Evolutionary conservation across 2,329 filamentous ascomycete species (phyloP), one percentile per base, ranked within the genome.

Genomic region (Cryphonectria carpinicola): DNA sequence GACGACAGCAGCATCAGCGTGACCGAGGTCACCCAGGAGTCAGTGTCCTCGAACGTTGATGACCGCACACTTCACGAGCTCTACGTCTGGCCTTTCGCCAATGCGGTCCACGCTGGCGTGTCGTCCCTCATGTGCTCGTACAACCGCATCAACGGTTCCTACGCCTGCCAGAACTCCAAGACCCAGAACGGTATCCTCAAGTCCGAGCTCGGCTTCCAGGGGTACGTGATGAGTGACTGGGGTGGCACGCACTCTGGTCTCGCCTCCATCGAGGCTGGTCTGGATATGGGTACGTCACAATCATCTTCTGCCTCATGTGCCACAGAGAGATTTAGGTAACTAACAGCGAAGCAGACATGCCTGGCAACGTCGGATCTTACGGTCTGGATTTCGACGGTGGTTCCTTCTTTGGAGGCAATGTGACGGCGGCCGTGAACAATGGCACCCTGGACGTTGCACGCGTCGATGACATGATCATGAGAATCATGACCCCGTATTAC

Each of bases 161-260:
- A 93, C 76, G 86, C 81, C 8, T 95, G 93, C 82, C 90, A 94
- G 76, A 95, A 94, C 82, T 91, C 89, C 17, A 89, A 91, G 76
- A 80, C 90, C 13, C 81, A 93, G 73, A 95, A 95, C 77, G 88
- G 89, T 56, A 80, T 95, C 3, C 83, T 95, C 75, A 95, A 94
- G 82, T 85, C 85, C 28, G 92, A 95, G 79, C 83, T 94, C 1
- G 91, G 91, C 54, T 94, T 94, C 81, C 91, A 93, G 74, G 92
- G 92, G 1, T 93, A 93, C 75, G 85, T 94, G 65, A 88, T 92
- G 86, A 88, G 86, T 49, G 92, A 95, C 77, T 94, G 92, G 92
- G 71, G 71, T 10, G 71, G 66, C 6, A 71, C 69, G 8, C 80
- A 83, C 72, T 77, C 79, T 8, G 83, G 83, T 56, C 80, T 85